Conservation (phyloP, 202 grass and related monocot genomes). For the Saccharum hybrid region DNA sequence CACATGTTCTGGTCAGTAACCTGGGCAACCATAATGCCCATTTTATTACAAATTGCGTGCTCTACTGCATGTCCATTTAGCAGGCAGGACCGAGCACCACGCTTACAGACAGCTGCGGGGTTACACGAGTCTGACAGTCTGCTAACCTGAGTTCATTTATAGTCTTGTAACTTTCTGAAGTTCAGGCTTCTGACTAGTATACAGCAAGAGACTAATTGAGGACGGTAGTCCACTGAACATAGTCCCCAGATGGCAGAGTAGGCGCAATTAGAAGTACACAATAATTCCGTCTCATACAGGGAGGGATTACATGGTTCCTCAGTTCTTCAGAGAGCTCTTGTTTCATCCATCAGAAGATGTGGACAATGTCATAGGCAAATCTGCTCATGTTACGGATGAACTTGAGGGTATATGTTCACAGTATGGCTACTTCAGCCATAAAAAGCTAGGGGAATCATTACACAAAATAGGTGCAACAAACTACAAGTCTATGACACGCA, state of each 20-base stretch:
- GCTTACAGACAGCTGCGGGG: neutral
- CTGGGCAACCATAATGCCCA: neutral
- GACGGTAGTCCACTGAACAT: neutral
- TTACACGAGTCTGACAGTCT: neutral
- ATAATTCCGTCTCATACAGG: neutral
- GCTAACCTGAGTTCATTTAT: neutral
- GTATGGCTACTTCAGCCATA: neutral
- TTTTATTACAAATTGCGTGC: neutral
- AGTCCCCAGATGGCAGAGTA: neutral
- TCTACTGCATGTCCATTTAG: neutral
- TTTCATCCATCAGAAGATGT: conserved; percentile 80
- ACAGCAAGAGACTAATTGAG: neutral
- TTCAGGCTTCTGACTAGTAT: neutral
- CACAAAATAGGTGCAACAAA: neutral
- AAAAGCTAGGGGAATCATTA: neutral
- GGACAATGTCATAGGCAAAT: conserved; percentile 89
- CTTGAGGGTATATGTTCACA: conserved; percentile 15
- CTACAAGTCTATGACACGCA: neutral
- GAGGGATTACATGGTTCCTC: neutral
- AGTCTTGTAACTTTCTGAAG: neutral
- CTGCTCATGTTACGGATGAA: conserved; percentile 63
- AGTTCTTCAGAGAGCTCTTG: conserved; percentile 1
- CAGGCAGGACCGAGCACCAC: neutral
- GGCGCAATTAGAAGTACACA: neutral
- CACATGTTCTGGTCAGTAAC: neutral